Base-by-base conservation (phyloP, 495 filamentous ascomycete species). In the Elasticomyces elasticus region DNA sequence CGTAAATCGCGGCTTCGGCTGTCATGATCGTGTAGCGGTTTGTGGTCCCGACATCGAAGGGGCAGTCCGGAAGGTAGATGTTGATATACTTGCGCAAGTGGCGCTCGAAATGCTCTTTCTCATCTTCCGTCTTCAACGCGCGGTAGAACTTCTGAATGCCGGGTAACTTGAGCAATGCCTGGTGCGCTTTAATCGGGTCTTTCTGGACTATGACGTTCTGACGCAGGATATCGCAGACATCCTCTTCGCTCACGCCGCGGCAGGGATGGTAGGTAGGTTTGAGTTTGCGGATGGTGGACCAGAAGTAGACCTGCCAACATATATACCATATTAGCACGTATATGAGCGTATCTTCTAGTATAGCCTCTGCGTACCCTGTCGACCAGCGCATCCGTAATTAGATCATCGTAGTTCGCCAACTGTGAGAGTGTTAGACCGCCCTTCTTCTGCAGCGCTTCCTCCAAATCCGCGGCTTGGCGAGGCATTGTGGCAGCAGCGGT, bases 201-300 rank as follows among this genome's bases (percentile, higher is more conserved):
- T 88, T 89, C 49, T 76, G 10, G 42, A 3, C 77, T 62, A 96
- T 80, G 23, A 94, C 78, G 53, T 83, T 74, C 53, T 80, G 74
- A 40, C 88, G 84, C 24, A 99, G 75, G 48, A 95, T 86, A 51
- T 79, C 75, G 37, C 85, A 76, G 23, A 97, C 76, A 10, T 86
- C 84, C 45, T 91, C 86, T 64, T 95, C 87, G 49, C 75, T 77
- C 45, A 97, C 75, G 13, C 87, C 85, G 49, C 94, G 81, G 15
- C 82, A 86, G 7, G 87, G 78, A 62, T 83, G 85, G 70, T 94
- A 99, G 52, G 28, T 54, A 37, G 79, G 82, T 38, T 86, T 84
- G 61, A 96, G 95, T 68, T 99, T 99, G 43, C 89, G 89, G 40
- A 95, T 95, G 9, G 79, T 85, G 12, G 90, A 89, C 92, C 94